Base-by-base conservation (phyloP, 106 monocot genomes). In the Iris macrosiphon region DNA sequence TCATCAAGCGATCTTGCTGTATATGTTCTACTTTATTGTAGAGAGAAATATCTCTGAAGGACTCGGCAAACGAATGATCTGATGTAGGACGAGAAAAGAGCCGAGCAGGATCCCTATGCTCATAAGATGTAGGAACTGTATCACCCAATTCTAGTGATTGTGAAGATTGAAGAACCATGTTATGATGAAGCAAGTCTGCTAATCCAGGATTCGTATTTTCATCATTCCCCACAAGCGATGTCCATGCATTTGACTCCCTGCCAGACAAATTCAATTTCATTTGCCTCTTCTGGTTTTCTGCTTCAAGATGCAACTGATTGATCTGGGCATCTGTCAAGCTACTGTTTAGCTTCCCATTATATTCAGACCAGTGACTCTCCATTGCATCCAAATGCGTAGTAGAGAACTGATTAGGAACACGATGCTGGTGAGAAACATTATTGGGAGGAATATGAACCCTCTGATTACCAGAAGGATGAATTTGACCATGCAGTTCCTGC, bases 51-150 rank as follows among this genome's bases (percentile, higher is more conserved):
- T 78, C 77, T 24, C 52, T 30, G 20, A 59, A 70, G 34, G 61
- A 33, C 40, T 66, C 41, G 45, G 31, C 24, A 32, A 69, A 74
- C 17, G 60, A 52, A 50, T 66, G 62, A 47, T 85, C 78, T 4
- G 60, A 48, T 29, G 46, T 41, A 73, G 72, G 40, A 7, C 34
- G 51, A 46, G 81, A 37, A 56, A 73, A 77, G 29, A 64, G 52
- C 79, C 78, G 67, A 52, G 73, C 66, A 34, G 71, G 49, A 12
- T 87, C 84, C 43, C 64, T 80, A 13, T 62, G 50, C 40, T 76
- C 77, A 74, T 60, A 66, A 16, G 93, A 77, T 55, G 70, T 17
- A 45, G 61, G 62, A 55, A 50, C 19, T 28, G 20, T 33, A 65
- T 60, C 73, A 58, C 8, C 38, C 40, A 71, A 61, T 37, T 72